Percentiles rank a stretch among this genome's conserved stretches.
phyloP scores from a whole-genome alignment of 208 protist genomes.

The Leishmania gerbilli region DNA sequence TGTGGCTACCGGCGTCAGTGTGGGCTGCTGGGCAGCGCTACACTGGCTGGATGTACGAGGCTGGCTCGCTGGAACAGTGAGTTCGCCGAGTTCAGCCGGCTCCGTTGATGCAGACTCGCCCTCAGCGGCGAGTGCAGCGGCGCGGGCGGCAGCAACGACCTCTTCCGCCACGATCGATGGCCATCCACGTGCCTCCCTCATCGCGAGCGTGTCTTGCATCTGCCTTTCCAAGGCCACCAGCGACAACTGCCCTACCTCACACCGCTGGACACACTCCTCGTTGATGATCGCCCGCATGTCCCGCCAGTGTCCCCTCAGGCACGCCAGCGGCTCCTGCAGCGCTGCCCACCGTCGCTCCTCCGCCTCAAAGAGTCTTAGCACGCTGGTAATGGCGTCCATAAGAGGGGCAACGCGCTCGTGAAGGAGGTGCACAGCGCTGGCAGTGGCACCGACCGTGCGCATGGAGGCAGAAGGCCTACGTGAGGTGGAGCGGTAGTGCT shows the following conservation, averaged over 20 bases:
- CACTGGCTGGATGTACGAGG: neutral
- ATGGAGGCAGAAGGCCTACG: neutral
- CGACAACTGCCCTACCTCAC: conserved; percentile 1
- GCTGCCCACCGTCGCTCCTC: conserved; percentile 23
- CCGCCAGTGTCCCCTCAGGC: neutral
- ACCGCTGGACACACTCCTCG: conserved; percentile 16
- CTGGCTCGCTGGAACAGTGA: neutral
- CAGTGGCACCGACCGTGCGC: neutral
- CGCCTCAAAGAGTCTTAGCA: conserved; percentile 12
- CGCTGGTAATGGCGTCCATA: neutral
- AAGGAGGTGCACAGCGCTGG: neutral
- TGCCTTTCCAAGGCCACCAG: neutral
- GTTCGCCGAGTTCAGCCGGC: neutral
- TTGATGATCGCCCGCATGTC: neutral
- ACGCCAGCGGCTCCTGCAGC: conserved; percentile 6
- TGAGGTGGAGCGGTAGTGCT: conserved; percentile 7
- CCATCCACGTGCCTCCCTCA: neutral
- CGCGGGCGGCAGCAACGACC: neutral
- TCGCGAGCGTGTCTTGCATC: neutral
- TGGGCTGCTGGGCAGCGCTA: neutral
- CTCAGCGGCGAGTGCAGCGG: neutral
- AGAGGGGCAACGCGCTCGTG: conserved; percentile 12
- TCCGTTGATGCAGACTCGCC: neutral
- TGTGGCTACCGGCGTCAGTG: neutral
- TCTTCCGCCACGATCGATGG: neutral